phyloP scores from a whole-genome alignment of 202 grass and related monocot genomes.

The Musa balbisiana region DNA sequence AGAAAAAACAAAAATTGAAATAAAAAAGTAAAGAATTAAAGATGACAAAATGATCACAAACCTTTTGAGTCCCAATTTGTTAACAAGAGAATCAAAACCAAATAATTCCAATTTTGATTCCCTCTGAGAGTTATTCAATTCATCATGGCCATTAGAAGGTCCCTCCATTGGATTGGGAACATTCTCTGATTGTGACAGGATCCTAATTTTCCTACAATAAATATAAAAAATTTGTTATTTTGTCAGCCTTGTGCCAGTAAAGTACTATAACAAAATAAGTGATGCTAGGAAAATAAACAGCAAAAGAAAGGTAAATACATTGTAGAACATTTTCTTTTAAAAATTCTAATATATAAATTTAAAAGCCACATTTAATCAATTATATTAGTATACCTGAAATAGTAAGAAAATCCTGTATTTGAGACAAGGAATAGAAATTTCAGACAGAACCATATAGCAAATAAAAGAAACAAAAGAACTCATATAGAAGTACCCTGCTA shows the following conservation, averaged over 20 bases:
- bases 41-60: constrained; percentile 9
- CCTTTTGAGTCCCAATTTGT: constrained; percentile 98
- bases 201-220: constrained; percentile 52
- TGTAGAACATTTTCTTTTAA: background rate
- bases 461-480: no score
- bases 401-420: no score
- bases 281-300: background rate
- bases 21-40: background rate
- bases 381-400: no score
- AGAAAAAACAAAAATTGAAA: background rate
- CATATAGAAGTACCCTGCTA: no score
- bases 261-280: background rate
- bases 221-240: constrained; percentile 6
- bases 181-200: constrained; percentile 35
- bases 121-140: constrained; percentile 37
- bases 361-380: no score
- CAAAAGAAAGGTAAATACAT: background rate
- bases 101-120: constrained; percentile 98
- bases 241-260: constrained; percentile 2
- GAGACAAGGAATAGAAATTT: no score
- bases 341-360: no score
- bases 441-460: no score
- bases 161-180: constrained; percentile 44
- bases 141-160: constrained; percentile 51
- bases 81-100: constrained; percentile 99